These are phyloP conservation scores for Globisporangium yorkense DNA, from an alignment of 352 stramenopile species.

Conservation along the genomic window DNA sequence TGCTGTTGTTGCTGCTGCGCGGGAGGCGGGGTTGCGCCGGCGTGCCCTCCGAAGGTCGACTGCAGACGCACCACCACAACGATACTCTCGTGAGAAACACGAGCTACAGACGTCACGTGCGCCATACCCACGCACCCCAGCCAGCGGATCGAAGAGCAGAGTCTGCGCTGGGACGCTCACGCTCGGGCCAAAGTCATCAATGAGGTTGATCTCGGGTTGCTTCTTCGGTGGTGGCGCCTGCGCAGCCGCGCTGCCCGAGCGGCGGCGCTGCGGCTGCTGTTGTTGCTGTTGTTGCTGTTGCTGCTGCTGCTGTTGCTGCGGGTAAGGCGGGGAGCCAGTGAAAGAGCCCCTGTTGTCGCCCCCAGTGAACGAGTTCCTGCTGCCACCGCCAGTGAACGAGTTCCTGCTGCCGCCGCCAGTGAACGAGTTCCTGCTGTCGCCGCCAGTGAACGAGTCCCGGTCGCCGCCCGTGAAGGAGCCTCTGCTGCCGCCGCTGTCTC, in stretches of 20 bases:
- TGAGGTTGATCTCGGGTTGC: conserved; percentile 69
- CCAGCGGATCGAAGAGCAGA: conserved; percentile 72
- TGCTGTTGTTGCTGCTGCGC: conserved; percentile 16
- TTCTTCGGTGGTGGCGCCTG: conserved; percentile 15
- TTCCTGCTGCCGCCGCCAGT: background rate
- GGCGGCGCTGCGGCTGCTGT: background rate
- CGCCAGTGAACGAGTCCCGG: conserved; percentile 5
- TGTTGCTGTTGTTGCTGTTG: conserved; percentile 7
- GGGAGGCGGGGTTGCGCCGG: conserved; percentile 8
- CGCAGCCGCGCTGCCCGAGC: background rate
- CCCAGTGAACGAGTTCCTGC: background rate
- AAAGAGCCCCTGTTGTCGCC: conserved; percentile 2
- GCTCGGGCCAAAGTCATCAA: conserved; percentile 62
- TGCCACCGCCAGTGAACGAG: background rate
- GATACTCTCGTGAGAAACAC: background rate
- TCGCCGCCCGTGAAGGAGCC: conserved; percentile 14
- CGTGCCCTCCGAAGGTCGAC: conserved; percentile 21
- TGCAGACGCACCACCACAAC: conserved; percentile 2
- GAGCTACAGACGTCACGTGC: background rate
- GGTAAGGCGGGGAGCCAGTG: conserved; percentile 13
- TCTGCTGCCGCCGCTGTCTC: conserved; percentile 17
- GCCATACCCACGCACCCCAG: conserved; percentile 29
- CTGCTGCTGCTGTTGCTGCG: conserved; percentile 17
- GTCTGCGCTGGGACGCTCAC: conserved; percentile 58
- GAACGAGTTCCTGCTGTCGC: conserved; percentile 20